Conservation (phyloP, 2,329 filamentous ascomycete species). For the Aspergillus phoenicis region DNA sequence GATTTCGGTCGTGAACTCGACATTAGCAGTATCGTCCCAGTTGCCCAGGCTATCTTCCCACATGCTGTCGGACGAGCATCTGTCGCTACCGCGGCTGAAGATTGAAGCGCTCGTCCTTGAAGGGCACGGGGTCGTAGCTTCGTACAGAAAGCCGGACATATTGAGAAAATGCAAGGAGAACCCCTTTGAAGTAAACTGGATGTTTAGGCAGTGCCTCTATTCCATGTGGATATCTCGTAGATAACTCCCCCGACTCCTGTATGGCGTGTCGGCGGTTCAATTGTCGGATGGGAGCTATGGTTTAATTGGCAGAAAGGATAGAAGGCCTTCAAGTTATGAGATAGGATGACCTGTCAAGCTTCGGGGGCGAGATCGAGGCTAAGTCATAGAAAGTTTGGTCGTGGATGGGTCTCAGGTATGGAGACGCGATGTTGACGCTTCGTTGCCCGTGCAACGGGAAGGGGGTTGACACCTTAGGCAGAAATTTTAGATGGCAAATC, state of each 20-base stretch:
- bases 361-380: neutral
- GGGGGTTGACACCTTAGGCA: constrained; percentile 15
- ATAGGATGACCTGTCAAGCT: neutral
- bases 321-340: neutral
- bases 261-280: neutral
- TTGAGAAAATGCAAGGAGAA: neutral
- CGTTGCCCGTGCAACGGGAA: constrained; percentile 24
- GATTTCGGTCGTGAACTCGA: constrained; percentile 48
- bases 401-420: constrained; percentile 11
- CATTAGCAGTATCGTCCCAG: constrained; percentile 40
- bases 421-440: constrained; percentile 26
- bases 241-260: neutral
- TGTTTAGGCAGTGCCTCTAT: neutral
- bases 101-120: constrained; percentile 27
- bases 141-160: constrained; percentile 29
- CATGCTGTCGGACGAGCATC: constrained; percentile 26
- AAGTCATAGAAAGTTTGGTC: neutral
- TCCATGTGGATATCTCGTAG: neutral
- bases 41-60: constrained; percentile 29
- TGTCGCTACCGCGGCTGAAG: constrained; percentile 19
- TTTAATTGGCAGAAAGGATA: too few relatives aligned
- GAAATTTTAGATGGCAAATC: neutral
- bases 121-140: constrained; percentile 40
- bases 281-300: neutral
- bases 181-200: neutral